Evolutionary conservation across 805 yeast genomes (phyloP).

Genomic region (Zygotorulaspora sp.): DNA sequence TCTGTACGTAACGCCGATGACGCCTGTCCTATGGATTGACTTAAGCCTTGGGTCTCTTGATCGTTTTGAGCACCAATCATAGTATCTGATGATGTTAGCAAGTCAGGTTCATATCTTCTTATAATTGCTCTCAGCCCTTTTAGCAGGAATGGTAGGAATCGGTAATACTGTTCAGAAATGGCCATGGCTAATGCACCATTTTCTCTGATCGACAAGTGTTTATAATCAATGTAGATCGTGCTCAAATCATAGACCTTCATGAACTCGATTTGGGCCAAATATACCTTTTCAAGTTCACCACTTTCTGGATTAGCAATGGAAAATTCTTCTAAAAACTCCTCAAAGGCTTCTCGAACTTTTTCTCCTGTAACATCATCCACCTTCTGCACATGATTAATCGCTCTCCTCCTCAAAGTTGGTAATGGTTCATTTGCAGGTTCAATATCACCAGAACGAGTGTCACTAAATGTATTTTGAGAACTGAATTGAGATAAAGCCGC

Average conservation of each 20-base stretch:
- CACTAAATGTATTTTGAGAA: constrained; percentile 23
- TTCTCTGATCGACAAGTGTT: constrained; percentile 68
- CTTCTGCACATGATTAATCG: constrained; percentile 68
- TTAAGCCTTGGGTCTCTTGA: constrained; percentile 21
- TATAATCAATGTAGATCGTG: constrained; percentile 81
- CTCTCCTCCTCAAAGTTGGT: constrained; percentile 45
- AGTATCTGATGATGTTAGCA: constrained; percentile 47
- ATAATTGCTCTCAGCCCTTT: constrained; percentile 71
- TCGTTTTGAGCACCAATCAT: constrained; percentile 28
- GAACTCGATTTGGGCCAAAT: constrained; percentile 73
- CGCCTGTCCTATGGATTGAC: constrained; percentile 5
- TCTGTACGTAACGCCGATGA: constrained; percentile 6
- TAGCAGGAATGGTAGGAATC: constrained; percentile 82
- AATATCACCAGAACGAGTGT: constrained; percentile 16
- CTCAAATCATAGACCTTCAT: constrained; percentile 71
- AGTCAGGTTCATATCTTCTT: constrained; percentile 67
- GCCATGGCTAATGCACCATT: constrained; percentile 88
- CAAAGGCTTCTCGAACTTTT: constrained; percentile 87
- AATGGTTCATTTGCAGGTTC: constrained; percentile 26
- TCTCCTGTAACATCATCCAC: constrained; percentile 91
- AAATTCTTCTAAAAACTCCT: constrained; percentile 70
- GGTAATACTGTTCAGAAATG: constrained; percentile 82
- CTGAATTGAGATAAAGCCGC: constrained; percentile 21
- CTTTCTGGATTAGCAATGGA: constrained; percentile 37
- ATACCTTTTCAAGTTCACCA: constrained; percentile 47